Conservation (phyloP, 495 filamentous ascomycete species). For the Podospora pseudocomata region DNA sequence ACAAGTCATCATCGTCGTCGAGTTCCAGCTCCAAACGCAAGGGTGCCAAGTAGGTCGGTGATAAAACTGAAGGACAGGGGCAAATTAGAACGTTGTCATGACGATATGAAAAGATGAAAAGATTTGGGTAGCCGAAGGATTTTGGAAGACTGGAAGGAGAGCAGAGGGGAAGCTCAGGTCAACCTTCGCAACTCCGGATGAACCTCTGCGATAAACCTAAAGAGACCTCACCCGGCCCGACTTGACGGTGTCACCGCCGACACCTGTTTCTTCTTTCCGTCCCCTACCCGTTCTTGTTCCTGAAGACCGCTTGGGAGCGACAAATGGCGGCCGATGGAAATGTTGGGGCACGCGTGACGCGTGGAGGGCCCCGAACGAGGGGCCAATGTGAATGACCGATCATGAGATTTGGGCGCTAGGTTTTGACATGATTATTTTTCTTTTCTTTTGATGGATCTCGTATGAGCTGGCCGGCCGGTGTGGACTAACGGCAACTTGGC, state of each 20-base stretch:
- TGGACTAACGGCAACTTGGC: not conserved
- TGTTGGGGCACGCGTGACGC: not conserved
- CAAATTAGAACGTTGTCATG: not conserved
- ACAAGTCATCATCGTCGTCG: not conserved
- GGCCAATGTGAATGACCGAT: not conserved
- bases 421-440: not conserved
- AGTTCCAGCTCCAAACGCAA: conserved; percentile 7
- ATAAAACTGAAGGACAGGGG: not conserved
- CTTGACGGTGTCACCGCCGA: not conserved
- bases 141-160: not conserved
- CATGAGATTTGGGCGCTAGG: not conserved
- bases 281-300: not conserved
- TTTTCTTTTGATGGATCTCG: not conserved
- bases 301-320: not conserved
- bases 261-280: not conserved
- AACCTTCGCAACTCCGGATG: not conserved
- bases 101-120: not conserved
- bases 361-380: not conserved
- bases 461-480: not conserved
- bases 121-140: not conserved
- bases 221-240: not conserved
- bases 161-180: not conserved
- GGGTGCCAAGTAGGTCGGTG: not conserved
- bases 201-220: not conserved
- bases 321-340: not conserved